A percentile compares a stretch with the other conserved stretches of the same genome.
phyloP scores from a whole-genome alignment of 306 rosid species.

The Prunus persica region Prunus_persica_NCBIv2 NC_034015.1:13103001-13103500 shows the following conservation, averaged over 20 bases:
- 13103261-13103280: background rate
- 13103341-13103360: background rate
- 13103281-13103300: background rate
- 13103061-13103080: slow-evolving; percentile 98
- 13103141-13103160: background rate
- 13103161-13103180: background rate
- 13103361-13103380: background rate
- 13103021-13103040: slow-evolving; percentile 70
- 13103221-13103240: background rate
- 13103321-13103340: background rate
- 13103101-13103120: background rate
- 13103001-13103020: slow-evolving; percentile 79
- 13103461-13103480: background rate
- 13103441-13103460: background rate
- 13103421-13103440: background rate
- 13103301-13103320: background rate
- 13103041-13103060: slow-evolving; percentile 80
- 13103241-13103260: background rate
- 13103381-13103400: background rate
- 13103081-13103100: slow-evolving; percentile 71
- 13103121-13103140: background rate
- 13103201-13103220: background rate
- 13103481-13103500: background rate
- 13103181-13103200: background rate
- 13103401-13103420: background rate